Conservation (phyloP, 1,284 basidiomycete species). For the Thecaphora thlaspeos region DNA sequence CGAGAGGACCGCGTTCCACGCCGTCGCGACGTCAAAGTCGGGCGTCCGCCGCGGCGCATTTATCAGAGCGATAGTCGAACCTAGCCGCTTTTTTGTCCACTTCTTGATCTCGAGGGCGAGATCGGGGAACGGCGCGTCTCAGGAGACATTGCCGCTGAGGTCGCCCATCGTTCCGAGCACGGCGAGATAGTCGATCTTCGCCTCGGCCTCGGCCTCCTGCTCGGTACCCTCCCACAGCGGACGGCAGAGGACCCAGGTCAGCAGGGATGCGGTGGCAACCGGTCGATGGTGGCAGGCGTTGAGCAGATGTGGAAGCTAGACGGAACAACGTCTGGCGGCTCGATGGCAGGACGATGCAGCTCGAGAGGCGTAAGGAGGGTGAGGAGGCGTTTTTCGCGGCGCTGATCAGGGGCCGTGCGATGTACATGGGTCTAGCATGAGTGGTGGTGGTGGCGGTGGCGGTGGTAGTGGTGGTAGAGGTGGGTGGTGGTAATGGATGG, state of each 20-base stretch:
- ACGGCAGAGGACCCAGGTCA: constrained; percentile 39
- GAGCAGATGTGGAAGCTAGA: too few species aligned
- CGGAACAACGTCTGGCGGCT: too few species aligned
- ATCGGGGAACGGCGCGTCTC: constrained; percentile 44
- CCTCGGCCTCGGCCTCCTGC: constrained; percentile 7
- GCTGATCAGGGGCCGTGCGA: too few species aligned
- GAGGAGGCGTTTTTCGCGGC: too few species aligned
- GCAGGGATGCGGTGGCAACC: constrained; percentile 28
- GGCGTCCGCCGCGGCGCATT: constrained; percentile 40
- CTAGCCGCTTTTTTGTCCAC: constrained; percentile 41
- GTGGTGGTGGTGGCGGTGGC: too few species aligned
- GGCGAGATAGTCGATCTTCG: constrained; percentile 34
- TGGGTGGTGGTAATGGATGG: too few species aligned
- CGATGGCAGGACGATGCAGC: too few species aligned
- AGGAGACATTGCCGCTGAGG: constrained; percentile 32
- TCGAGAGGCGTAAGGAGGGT: too few species aligned
- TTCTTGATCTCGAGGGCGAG: constrained; percentile 29
- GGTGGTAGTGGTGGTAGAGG: too few species aligned
- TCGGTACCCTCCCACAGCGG: constrained; percentile 18
- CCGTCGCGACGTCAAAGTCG: constrained; percentile 31
- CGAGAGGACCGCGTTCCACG: constrained; percentile 24
- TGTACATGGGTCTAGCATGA: too few species aligned
- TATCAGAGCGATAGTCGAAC: constrained; percentile 31
- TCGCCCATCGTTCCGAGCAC: constrained; percentile 45
- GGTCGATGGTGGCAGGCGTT: constrained; percentile 39